Evolutionary conservation across 208 protist genomes (phyloP).

Genomic region (Acanthamoeba comandoni): DNA sequence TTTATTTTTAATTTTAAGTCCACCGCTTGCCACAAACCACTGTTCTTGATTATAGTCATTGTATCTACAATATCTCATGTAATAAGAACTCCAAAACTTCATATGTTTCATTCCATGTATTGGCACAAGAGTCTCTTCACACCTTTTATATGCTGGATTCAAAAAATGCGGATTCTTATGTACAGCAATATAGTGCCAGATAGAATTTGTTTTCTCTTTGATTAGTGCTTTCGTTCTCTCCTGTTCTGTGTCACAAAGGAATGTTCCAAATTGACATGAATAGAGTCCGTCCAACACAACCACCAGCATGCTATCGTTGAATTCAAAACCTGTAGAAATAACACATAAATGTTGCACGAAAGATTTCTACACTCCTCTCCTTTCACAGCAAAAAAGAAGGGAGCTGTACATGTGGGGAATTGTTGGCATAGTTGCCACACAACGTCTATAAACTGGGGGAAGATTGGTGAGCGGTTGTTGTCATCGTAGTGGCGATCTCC

Average conservation of each 20-base stretch:
- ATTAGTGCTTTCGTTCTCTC: not conserved
- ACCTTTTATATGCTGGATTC: not conserved
- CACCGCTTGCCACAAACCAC: not conserved
- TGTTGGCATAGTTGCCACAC: conserved; percentile 94
- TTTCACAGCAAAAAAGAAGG: not conserved
- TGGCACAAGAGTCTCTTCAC: conserved; percentile 28
- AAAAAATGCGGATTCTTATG: conserved; percentile 1
- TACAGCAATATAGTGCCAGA: no score
- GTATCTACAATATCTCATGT: conserved; percentile 34
- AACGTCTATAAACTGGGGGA: conserved; percentile 95
- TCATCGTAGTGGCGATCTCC: conserved; percentile 26
- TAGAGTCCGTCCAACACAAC: conserved; percentile 91
- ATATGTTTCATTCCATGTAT: conserved; percentile 22
- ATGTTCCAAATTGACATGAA: conserved; percentile 89
- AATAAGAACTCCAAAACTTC: conserved; percentile 48
- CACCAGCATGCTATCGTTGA: conserved; percentile 91
- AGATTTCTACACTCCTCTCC: not conserved
- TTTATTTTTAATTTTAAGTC: not conserved
- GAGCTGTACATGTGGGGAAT: conserved; percentile 87
- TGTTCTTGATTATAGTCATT: conserved; percentile 52
- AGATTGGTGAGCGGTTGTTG: conserved; percentile 91
- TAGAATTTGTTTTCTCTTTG: not conserved
- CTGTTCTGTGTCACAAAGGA: conserved; percentile 79
- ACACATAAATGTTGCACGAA: conserved; percentile 2
- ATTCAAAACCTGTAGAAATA: conserved; percentile 91